Evolutionary conservation across 129 eudicot genomes (phyloP).

Genomic region (Cynara cardunculus): DNA sequence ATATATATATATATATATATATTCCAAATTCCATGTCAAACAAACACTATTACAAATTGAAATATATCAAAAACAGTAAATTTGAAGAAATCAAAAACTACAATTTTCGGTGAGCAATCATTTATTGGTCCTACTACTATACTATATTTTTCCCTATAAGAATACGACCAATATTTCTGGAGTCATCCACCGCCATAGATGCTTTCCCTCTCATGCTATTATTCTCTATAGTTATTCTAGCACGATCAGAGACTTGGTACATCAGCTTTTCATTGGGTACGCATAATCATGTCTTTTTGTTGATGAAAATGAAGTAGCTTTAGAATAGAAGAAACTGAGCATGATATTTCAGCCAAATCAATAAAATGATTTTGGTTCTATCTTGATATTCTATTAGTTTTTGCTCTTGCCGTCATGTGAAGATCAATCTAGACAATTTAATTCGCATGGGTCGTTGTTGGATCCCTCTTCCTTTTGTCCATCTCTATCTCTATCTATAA

Average conservation of each 20-base stretch:
- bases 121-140: background rate
- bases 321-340: background rate
- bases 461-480: background rate
- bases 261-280: background rate
- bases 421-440: background rate
- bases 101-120: background rate
- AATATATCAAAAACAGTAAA: background rate
- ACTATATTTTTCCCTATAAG: background rate
- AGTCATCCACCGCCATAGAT: background rate
- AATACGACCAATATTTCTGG: background rate
- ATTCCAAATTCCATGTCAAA: background rate
- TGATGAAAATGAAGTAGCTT: background rate
- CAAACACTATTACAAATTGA: background rate
- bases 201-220: background rate
- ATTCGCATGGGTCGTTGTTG: too few species aligned
- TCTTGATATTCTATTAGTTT: background rate
- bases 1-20: too few species aligned
- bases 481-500: too few species aligned
- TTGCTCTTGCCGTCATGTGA: background rate
- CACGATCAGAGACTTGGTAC: background rate
- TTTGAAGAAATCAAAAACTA: too few species aligned
- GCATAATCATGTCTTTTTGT: background rate
- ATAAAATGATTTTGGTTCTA: too few species aligned
- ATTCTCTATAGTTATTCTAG: background rate
- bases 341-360: too few species aligned